Base-by-base conservation (phyloP, 1,284 basidiomycete species). In the Heterobasidion occidentale region DNA sequence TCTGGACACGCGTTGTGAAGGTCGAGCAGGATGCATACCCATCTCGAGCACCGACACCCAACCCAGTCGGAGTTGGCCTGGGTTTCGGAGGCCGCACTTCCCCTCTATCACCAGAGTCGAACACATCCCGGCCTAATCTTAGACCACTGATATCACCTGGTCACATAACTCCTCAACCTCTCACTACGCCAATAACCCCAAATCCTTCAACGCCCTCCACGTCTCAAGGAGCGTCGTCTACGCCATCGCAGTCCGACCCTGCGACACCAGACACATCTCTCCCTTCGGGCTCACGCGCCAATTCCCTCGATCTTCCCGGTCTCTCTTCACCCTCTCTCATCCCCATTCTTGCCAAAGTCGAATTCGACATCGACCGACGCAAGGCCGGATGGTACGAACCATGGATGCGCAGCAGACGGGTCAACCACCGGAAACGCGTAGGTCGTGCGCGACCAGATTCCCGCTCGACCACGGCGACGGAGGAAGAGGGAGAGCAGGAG, bases 331-430 rank as follows among this genome's bases (percentile, higher is more conserved):
- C 77, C 52, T 81, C 86, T 34, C 70, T 89, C 47, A 82, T 91
- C 53, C 89, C 89, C 12, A 84, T 94, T 58, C 77, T 94, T 35
- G 92, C 91, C 53, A 93, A 92, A 71, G 81, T 94, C 17, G 91
- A 94, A 68, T 93, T 94, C 62, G 90, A 93, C 65, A 88, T 94
- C 62, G 90, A 93, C 67, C 75, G 75, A 49, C 74, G 77, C 52
- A 84, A 77, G 62, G 89, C 88, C 9, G 73, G 74, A n/a, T 94
- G 92, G 91, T 94, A 87, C 62, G 84, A 86, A 15, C 79, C 81
- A 7, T 93, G 91, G 91, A 59, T 85, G 38, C 76, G 83, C 56
- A 88, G 81, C 62, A 74, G 86, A 55, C 77, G 75, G 58, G 71
- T 74, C 50, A 83, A 82, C 56, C 77, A 79, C 55, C 75, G 76